Conservation (phyloP, 108 stramenopile species). For the Phaeodactylum tricornutum region DNA sequence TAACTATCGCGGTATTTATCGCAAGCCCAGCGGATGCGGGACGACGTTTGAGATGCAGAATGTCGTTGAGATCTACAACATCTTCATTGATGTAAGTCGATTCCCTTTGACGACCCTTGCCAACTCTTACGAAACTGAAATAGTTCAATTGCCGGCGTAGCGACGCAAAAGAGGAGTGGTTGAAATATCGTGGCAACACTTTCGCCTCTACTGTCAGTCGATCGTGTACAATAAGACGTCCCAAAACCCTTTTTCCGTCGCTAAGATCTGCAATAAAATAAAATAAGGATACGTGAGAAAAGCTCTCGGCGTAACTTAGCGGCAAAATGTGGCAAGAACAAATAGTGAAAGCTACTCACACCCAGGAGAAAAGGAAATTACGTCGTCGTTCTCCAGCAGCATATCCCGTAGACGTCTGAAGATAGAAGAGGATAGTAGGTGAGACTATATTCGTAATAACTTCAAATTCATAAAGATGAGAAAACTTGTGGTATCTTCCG, state of each 20-base stretch:
- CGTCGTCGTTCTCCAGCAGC: constrained; percentile 57
- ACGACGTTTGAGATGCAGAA: constrained; percentile 57
- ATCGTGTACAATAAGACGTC: constrained; percentile 71
- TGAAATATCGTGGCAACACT: constrained; percentile 75
- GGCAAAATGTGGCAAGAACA: background rate
- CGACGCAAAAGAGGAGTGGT: constrained; percentile 76
- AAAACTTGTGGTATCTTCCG: too few relatives aligned
- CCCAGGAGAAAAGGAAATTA: constrained; percentile 62
- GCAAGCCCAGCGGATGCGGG: background rate
- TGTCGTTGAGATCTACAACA: constrained; percentile 63
- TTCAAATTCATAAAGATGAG: too few relatives aligned
- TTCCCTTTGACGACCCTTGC: constrained; percentile 55
- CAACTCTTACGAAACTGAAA: constrained; percentile 67
- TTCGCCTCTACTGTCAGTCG: constrained; percentile 56
- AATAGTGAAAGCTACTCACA: constrained; percentile 20
- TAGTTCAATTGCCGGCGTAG: constrained; percentile 81
- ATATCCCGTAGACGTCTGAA: constrained; percentile 60
- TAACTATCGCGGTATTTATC: background rate
- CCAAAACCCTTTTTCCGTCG: constrained; percentile 24
- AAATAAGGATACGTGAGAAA: background rate
- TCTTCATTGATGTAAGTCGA: constrained; percentile 68
- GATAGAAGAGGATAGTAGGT: constrained; percentile 5
- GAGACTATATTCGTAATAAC: too few relatives aligned
- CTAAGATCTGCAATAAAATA: background rate
- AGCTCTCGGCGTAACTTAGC: background rate